Percentiles rank a stretch among this genome's conserved stretches.
phyloP scores from a whole-genome alignment of 75 land plant species.

The Chamaecyparis obtusa region DNA sequence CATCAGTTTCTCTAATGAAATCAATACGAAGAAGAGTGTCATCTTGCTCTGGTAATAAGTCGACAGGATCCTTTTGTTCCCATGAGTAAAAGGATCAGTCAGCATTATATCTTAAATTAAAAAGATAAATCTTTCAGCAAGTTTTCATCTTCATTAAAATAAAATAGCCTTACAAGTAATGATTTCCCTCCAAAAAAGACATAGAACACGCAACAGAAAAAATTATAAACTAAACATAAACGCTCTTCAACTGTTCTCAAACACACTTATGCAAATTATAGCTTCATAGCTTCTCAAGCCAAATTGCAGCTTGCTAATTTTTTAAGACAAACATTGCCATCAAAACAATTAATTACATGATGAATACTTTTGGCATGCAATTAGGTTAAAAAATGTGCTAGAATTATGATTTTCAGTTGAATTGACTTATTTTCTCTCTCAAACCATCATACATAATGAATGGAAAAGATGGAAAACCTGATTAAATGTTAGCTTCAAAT shows the following conservation, averaged over 20 bases:
- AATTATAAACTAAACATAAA: background rate
- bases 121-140: background rate
- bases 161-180: background rate
- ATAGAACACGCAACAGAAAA: background rate
- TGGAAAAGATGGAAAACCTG: background rate
- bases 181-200: background rate
- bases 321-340: background rate
- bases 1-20: conserved; percentile 88
- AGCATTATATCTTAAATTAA: background rate
- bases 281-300: background rate
- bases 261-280: background rate
- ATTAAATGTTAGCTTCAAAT: background rate
- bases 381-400: background rate
- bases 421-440: background rate
- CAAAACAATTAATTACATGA: background rate
- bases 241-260: background rate
- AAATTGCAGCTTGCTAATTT: background rate
- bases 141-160: background rate
- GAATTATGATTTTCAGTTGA: background rate
- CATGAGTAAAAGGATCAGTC: background rate
- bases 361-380: background rate
- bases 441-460: background rate
- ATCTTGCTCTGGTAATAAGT: conserved; percentile 57
- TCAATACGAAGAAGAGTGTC: conserved; percentile 75
- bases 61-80: conserved; percentile 19